Evolutionary conservation across 805 yeast genomes (phyloP), one percentile per base, ranked within the genome.

Genomic region (Hagleromyces aurorensis): DNA sequence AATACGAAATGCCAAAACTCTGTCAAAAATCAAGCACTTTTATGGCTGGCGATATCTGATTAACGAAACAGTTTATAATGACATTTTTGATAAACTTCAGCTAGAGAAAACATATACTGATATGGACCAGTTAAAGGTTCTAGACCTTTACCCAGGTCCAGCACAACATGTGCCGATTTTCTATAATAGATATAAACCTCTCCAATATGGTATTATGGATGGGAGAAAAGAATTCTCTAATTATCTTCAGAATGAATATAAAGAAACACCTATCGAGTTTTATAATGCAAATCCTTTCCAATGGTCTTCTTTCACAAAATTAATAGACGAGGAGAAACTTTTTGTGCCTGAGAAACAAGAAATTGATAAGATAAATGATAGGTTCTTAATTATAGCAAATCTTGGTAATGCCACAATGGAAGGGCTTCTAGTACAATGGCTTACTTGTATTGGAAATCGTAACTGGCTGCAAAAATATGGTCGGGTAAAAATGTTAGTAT

Each of bases 391-490:
- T 18, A 58, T 75, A 5, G 87, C 76, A 2, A 73, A 77, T 46
- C 59, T 79, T 16, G 65, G 80, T 1, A 62, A 66, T 13, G 28
- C 48, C 20, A 48, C 61, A 6, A 81, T 80, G 8, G 91, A 79
- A 49, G 74, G 78, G 29, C 65, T 83, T 11, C 53, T 80, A 15
- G 75, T 80, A 33, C 94, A 84, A 56, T 80, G 85, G 75, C 52
- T 80, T 18, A 69, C 68, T 36, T 80, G 93, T 54, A 60, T 77
- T 16, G 75, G 70, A 0, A 67, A 77, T 48, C 62, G 68, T 27
- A 81, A 80, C 46, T 84, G 94, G 95, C 51, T 83, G 6, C 78
- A 75, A 38, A 62, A 65, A 41, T 80, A 68, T 53, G 82, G 94
- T 6, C 67, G 79, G 27, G 87, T 86, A 3, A 65, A 83, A 38